phyloP scores from a whole-genome alignment of 129 eudicot species.

The Silybum marianum region DNA sequence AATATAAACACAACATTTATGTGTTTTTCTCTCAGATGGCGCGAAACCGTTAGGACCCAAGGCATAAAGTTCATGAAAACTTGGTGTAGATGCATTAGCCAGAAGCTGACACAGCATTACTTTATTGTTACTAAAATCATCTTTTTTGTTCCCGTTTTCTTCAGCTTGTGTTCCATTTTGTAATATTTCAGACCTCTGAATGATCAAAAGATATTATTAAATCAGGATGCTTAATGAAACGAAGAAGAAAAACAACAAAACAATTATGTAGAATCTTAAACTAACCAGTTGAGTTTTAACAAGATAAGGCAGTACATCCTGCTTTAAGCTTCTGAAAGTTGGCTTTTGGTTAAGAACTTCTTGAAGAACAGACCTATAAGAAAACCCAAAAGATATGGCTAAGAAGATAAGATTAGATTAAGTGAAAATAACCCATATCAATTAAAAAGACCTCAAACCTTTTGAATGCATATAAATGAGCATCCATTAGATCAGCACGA shows the following conservation, averaged over 20 bases:
- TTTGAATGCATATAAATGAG: constrained; percentile 96
- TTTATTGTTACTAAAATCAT: constrained; percentile 43
- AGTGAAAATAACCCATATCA: not conserved
- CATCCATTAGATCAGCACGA: constrained; percentile 93
- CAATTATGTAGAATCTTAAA: constrained; percentile 18
- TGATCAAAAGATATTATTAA: constrained; percentile 18
- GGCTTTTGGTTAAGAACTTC: constrained; percentile 79
- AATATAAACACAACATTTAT: constrained; percentile 89
- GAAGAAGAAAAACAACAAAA: not conserved
- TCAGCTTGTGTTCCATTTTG: constrained; percentile 58
- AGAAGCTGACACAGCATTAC: constrained; percentile 81
- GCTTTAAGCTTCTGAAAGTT: constrained; percentile 75
- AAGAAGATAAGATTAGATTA: constrained; percentile 2
- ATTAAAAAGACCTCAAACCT: constrained; percentile 55
- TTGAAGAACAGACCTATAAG: constrained; percentile 72
- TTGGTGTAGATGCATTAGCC: constrained; percentile 87
- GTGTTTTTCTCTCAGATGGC: constrained; percentile 61
- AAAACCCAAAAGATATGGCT: constrained; percentile 10
- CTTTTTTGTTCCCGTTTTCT: constrained; percentile 68
- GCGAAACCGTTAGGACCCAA: constrained; percentile 62
- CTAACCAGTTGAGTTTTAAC: constrained; percentile 90
- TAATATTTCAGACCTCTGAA: constrained; percentile 70
- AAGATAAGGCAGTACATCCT: constrained; percentile 90
- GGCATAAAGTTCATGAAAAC: constrained; percentile 79
- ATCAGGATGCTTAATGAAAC: not conserved